Evolutionary conservation across 1,284 basidiomycete genomes (phyloP), one percentile per base, ranked within the genome.

Genomic region (Naganishia sp.): DNA sequence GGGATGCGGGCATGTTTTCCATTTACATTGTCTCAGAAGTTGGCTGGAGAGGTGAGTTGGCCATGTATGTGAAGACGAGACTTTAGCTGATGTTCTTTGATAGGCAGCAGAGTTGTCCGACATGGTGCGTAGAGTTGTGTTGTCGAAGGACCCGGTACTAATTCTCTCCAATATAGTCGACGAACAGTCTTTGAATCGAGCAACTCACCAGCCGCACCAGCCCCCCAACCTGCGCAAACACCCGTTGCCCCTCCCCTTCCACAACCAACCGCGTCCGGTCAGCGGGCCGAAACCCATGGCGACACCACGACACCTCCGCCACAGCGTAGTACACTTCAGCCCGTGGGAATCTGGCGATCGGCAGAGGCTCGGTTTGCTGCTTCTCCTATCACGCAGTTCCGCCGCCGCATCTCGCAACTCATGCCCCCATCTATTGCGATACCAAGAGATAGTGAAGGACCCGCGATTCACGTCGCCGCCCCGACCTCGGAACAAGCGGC

Each of bases 1-100:
- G 15, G 89, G 88, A 6, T 99, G 96, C 80, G 94, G 94, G 0
- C 96, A 99, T 78, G 88, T 98, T 53, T 99, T 99, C 83, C 96
- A 99, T 80, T 96, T 98, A 79, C 88, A 97, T 75, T 99, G 96
- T 77, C 84, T 99, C 57, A 85, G 93, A 52, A 94, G 92, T 35
- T 99, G 96, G 96, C 84, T 99, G 32, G 96, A 99, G 78, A 85
- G 96, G 49, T 50, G 49, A 28, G 49, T 50, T 11, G 49, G 45
- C 49, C 2, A 25, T 46, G 45, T 7, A 15, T 46, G 7, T 46
- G 45, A 2, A 18, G 17, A n/a, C 45, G 7, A 15, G 18, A 15
- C 18, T 23, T 2, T n/a, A n/a, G 11, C 45, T 46, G 45, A 46
- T 15, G 18, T 9, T 18, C 45, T n/a, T n/a, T 46, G 18, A 23